Conservation (phyloP, 768 basidiomycete species). For the Brasilioporus rufonigricans region DNA sequence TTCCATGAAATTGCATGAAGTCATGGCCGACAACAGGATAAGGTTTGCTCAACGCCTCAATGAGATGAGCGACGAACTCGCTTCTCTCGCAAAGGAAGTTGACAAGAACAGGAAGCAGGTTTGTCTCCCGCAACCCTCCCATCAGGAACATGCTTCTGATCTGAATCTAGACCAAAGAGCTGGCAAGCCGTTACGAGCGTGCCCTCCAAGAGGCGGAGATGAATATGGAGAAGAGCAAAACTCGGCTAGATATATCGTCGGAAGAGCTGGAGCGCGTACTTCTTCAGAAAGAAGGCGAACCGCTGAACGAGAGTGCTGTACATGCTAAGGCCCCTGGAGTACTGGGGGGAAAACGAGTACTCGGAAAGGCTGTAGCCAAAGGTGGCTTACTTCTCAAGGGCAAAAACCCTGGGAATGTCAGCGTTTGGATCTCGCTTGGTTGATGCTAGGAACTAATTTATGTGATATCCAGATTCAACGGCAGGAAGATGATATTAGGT, state of each 20-base stretch:
- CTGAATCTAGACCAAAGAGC: constrained; percentile 77
- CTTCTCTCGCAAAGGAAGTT: constrained; percentile 82
- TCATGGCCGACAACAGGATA: constrained; percentile 85
- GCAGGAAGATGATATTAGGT: constrained; percentile 93
- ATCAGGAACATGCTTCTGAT: constrained; percentile 5
- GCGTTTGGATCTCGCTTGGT: constrained; percentile 7
- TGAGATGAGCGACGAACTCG: constrained; percentile 97
- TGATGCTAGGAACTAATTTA: constrained; percentile 5
- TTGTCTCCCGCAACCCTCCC: constrained; percentile 13
- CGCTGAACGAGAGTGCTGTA: constrained; percentile 74
- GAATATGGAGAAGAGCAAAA: constrained; percentile 84
- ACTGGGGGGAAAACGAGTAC: constrained; percentile 70
- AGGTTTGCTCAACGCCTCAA: constrained; percentile 83
- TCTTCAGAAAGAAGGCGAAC: constrained; percentile 94
- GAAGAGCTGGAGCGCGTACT: constrained; percentile 94
- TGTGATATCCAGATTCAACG: constrained; percentile 64
- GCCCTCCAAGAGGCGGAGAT: constrained; percentile 84
- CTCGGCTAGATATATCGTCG: constrained; percentile 80
- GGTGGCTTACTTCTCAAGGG: constrained; percentile 88
- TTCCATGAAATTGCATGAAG: constrained; percentile 84
- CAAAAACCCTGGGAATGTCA: constrained; percentile 86
- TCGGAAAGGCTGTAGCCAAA: constrained; percentile 90
- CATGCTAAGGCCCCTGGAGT: constrained; percentile 59
- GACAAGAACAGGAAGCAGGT: constrained; percentile 93
- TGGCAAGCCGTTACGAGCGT: constrained; percentile 84